Percentiles rank a stretch among this genome's conserved stretches.
Conservation (phyloP, 1,284 basidiomycete species). For the Ustilago tritici region DNA sequence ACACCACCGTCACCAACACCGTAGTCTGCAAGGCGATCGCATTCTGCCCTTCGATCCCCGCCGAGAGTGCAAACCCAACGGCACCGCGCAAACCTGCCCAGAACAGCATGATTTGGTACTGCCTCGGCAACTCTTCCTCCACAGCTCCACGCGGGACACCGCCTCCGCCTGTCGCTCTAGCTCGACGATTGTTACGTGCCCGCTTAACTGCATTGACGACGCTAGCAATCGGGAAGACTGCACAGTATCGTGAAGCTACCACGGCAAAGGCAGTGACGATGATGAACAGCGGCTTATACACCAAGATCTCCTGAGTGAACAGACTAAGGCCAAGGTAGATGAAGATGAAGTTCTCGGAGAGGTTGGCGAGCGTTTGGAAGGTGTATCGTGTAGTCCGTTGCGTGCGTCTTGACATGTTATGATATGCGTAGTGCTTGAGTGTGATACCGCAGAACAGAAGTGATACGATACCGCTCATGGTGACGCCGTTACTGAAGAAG, state of each 20-base stretch:
- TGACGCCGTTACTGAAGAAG: constrained; percentile 93
- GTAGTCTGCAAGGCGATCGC: constrained; percentile 91
- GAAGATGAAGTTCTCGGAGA: constrained; percentile 99
- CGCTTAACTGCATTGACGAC: constrained; percentile 90
- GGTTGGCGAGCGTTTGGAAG: constrained; percentile 70
- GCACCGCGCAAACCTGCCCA: constrained; percentile 98
- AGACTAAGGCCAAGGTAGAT: constrained; percentile 96
- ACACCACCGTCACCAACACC: constrained; percentile 92
- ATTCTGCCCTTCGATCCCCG: constrained; percentile 91
- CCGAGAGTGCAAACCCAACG: constrained; percentile 94
- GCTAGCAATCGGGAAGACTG: constrained; percentile 96
- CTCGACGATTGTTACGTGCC: constrained; percentile 78
- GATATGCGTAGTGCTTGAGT: constrained; percentile 98
- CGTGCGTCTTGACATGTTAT: constrained; percentile 96
- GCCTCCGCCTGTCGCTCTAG: constrained; percentile 40
- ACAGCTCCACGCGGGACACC: constrained; percentile 35
- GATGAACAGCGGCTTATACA: constrained; percentile 97
- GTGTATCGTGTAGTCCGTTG: constrained; percentile 94
- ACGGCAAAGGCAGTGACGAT: constrained; percentile 77
- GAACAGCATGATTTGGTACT: constrained; percentile 78
- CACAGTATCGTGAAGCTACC: constrained; percentile 91
- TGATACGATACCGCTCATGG: constrained; percentile 97
- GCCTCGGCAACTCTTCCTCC: constrained; percentile 61
- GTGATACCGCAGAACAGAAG: constrained; percentile 99
- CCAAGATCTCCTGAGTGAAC: constrained; percentile 87